Evolutionary conservation across 1,284 basidiomycete species (phyloP), one percentile per base, ranked within the genome.

Genomic region (Inonotus hispidus): DNA sequence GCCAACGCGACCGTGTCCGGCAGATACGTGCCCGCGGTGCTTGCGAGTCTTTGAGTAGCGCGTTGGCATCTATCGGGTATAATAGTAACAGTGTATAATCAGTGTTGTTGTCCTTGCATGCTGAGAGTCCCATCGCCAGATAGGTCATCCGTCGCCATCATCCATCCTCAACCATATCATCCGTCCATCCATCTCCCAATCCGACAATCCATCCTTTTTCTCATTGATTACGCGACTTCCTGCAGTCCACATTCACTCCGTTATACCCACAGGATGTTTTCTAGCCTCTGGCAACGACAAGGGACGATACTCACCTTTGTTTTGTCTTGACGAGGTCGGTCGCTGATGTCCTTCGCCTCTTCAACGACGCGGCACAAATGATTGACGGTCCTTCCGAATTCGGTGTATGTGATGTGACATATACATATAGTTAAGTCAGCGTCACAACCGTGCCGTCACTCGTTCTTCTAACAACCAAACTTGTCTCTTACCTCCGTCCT

Each of bases 1-100:
- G 71, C 96, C 97, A 74, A 99, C 91, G 91, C 96, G 95, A 80
- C 96, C 96, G 80, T 98, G 90, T 82, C 95, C 95, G 73, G 95
- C 95, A 69, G 95, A 98, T 72, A 99, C 96, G 83, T 99, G 94
- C 72, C 95, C 95, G 73, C 95, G 87, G 82, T 96, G 95, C 83
- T 98, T 98, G 81, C 96, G 90, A 78, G 93, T 98, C 80, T 97
- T 97, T 73, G 88, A 85, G 80, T 95, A 83, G 75, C 84, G 93
- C 75, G 95, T 93, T 76, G 95, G 95, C 95, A 97, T 98, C 79
- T 59, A 29, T 37, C 38, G 37, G 32, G 37, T 16, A 14, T 25
- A 25, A n/a, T n/a, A n/a, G n/a, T n/a, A n/a, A 39, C 14, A 49
- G 27, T 2, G 49, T 16, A 13, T 8, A 27, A 21, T 29, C 50